phyloP scores from a whole-genome alignment of 768 basidiomycete species.

The Filobasidium floriforme region DNA sequence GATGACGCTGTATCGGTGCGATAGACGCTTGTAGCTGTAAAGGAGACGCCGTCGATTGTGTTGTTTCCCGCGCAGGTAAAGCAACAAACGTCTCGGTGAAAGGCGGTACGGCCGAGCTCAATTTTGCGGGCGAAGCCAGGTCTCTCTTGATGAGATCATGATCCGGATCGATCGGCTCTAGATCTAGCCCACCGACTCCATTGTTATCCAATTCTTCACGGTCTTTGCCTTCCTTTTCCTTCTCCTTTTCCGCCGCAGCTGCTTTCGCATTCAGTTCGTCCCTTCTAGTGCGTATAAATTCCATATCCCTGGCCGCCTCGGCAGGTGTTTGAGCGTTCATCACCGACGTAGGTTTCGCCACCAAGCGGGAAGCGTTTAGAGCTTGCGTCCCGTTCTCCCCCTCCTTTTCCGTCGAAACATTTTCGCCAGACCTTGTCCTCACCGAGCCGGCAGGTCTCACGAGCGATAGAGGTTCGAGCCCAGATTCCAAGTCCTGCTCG shows the following conservation, averaged over 20 bases:
- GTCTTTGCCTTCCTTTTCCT: not conserved
- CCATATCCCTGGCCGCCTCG: slow-evolving; percentile 10
- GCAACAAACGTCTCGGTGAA: not conserved
- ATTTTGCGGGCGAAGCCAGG: not conserved
- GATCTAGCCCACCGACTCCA: not conserved
- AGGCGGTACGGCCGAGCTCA: too few species aligned
- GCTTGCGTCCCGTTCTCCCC: not conserved
- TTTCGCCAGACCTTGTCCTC: too few species aligned
- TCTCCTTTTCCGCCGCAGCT: slow-evolving; percentile 1
- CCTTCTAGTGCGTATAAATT: not conserved
- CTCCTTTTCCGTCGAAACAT: not conserved
- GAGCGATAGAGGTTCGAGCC: not conserved
- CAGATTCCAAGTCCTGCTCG: not conserved
- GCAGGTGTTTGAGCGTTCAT: not conserved
- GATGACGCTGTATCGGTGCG: not conserved
- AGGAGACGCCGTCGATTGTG: not conserved
- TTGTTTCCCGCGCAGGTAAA: not conserved
- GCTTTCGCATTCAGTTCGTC: slow-evolving; percentile 8
- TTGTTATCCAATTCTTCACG: not conserved
- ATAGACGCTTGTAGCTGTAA: not conserved
- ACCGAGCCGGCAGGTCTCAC: not conserved
- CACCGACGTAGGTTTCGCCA: not conserved
- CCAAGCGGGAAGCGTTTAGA: not conserved
- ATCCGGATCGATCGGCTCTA: not conserved
- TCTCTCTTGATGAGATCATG: not conserved